These are phyloP conservation scores for Echeveria elegans DNA, from an alignment of 164 flowering plant species.

Conservation along the genomic window DNA sequence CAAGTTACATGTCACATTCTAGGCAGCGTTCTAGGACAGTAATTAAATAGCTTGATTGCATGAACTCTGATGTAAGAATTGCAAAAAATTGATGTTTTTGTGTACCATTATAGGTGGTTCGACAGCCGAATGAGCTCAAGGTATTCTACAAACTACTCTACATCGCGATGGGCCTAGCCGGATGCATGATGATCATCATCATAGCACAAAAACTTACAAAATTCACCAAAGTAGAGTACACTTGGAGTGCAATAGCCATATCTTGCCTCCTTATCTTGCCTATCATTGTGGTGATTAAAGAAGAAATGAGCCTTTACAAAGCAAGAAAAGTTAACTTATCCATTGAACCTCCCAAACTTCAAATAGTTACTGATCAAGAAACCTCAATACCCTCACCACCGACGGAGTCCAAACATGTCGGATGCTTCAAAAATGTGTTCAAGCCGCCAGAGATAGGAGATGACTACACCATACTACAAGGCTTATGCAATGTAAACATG, in stretches of 20 bases:
- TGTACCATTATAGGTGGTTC: no score
- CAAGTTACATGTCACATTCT: no score
- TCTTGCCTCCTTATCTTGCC: constrained; percentile 24
- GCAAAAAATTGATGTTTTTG: no score
- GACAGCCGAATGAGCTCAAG: no score
- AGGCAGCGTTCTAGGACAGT: no score
- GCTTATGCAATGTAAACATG: constrained; percentile 34
- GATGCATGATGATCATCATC: no score
- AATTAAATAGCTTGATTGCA: no score
- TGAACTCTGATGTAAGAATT: no score
- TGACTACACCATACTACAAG: constrained; percentile 34
- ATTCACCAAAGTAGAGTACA: constrained; percentile 15
- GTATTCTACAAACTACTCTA: no score
- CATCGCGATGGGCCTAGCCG: no score
- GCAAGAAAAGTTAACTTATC: background rate
- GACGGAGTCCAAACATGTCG: constrained; percentile 10
- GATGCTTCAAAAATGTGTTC: constrained; percentile 27
- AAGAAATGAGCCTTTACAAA: constrained; percentile 16
- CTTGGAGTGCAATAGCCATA: constrained; percentile 15
- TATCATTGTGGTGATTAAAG: constrained; percentile 16
- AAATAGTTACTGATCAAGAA: constrained; percentile 16
- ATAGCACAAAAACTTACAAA: constrained; percentile 8
- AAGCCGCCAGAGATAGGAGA: constrained; percentile 28
- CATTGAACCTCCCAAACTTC: constrained; percentile 3
- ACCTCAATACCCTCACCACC: constrained; percentile 9